phyloP scores from a whole-genome alignment of 1,284 basidiomycete species.

The Ganoderma lingzhi region DNA sequence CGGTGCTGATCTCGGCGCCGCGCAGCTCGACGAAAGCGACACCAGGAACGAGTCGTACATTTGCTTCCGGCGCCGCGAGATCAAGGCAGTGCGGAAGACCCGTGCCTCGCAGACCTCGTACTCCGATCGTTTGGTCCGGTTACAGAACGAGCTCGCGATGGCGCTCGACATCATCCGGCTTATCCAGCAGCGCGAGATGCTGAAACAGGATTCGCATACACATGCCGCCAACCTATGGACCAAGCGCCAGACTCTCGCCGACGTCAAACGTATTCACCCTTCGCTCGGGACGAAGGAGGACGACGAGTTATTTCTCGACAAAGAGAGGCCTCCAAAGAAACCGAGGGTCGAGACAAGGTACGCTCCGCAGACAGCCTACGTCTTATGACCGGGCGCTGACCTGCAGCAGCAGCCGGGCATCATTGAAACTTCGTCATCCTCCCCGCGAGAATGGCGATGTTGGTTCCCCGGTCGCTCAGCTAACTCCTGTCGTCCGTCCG shows the following conservation, averaged over 20 bases:
- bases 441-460: constrained; percentile 51
- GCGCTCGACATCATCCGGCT: constrained; percentile 78
- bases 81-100: constrained; percentile 95
- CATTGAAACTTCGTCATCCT: constrained; percentile 54
- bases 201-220: constrained; percentile 73
- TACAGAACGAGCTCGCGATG: constrained; percentile 80
- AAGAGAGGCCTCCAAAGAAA: constrained; percentile 72
- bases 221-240: constrained; percentile 81
- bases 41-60: constrained; percentile 94
- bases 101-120: constrained; percentile 89
- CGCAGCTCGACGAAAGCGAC: constrained; percentile 91
- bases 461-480: constrained; percentile 50
- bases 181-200: constrained; percentile 75
- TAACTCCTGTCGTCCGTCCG: constrained; percentile 63
- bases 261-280: constrained; percentile 84
- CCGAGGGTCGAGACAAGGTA: constrained; percentile 56
- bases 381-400: neutral
- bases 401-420: constrained; percentile 49
- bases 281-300: constrained; percentile 75
- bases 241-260: constrained; percentile 76
- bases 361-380: constrained; percentile 36
- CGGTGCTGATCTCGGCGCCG: neutral
- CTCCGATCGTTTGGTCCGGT: constrained; percentile 85
- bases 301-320: constrained; percentile 85
- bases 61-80: constrained; percentile 96